Evolutionary conservation across 345 rosid species (phyloP).

Genomic region (Hevea brasiliensis): DNA sequence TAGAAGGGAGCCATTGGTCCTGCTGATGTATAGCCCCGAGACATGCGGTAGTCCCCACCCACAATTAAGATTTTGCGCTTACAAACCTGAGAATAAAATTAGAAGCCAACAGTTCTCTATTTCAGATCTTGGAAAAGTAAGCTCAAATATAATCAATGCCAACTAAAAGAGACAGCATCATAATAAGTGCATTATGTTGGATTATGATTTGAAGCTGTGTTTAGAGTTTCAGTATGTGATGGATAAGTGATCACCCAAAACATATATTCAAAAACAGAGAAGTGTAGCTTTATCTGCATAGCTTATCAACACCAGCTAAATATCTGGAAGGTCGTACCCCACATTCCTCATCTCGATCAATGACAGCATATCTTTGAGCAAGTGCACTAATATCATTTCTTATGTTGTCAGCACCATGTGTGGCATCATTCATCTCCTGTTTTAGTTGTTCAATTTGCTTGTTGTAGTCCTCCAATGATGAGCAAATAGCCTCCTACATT

Average conservation of each 20-base stretch:
- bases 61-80: slow-evolving; percentile 71
- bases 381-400: slow-evolving; percentile 95
- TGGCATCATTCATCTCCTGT: slow-evolving; percentile 98
- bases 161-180: neutral
- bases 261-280: neutral
- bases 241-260: neutral
- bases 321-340: slow-evolving; percentile 66
- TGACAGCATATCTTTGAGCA: slow-evolving; percentile 95
- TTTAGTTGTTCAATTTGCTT: slow-evolving; percentile 90
- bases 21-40: slow-evolving; percentile 68
- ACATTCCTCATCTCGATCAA: slow-evolving; percentile 87
- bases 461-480: slow-evolving; percentile 95
- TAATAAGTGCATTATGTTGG: neutral
- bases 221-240: neutral
- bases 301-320: slow-evolving; percentile 16
- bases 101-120: neutral
- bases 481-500: slow-evolving; percentile 90
- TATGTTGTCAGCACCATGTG: slow-evolving; percentile 98
- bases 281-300: slow-evolving; percentile 1
- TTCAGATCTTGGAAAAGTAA: neutral
- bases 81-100: slow-evolving; percentile 52
- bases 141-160: neutral
- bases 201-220: neutral
- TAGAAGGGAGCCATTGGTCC: slow-evolving; percentile 94
- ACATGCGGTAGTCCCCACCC: slow-evolving; percentile 65